Evolutionary conservation across 371 early-diverging fungal genomes (phyloP).

Genomic region (Gilbertella persicaria): DNA sequence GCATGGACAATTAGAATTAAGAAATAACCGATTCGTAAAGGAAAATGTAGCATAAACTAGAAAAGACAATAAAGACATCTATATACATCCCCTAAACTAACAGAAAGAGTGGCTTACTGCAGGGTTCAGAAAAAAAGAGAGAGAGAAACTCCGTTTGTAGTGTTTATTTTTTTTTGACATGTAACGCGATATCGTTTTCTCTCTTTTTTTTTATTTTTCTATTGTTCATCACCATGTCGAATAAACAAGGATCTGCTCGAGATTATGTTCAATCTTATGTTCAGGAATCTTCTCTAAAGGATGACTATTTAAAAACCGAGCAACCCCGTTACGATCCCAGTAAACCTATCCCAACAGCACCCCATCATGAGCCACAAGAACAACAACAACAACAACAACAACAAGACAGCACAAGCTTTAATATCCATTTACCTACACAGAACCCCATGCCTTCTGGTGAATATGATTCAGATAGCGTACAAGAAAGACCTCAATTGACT

Average conservation of each 20-base stretch:
- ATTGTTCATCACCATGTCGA: slow-evolving; percentile 17
- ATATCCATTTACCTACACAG: slow-evolving; percentile 26
- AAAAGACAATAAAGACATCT: too few species aligned
- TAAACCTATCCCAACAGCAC: slow-evolving; percentile 23
- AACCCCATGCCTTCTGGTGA: slow-evolving; percentile 23
- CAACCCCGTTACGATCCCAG: slow-evolving; percentile 46
- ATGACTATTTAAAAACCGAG: slow-evolving; percentile 32
- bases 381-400: background rate
- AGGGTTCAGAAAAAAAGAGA: too few species aligned
- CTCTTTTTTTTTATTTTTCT: background rate
- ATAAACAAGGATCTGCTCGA: slow-evolving; percentile 29
- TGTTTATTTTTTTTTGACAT: background rate
- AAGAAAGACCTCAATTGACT: slow-evolving; percentile 8
- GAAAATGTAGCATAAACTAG: slow-evolving; percentile 1
- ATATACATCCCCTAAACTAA: too few species aligned
- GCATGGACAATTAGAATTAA: slow-evolving; percentile 48
- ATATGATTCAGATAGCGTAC: background rate
- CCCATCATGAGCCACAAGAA: slow-evolving; percentile 11
- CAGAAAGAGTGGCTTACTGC: too few species aligned
- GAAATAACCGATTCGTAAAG: slow-evolving; percentile 45
- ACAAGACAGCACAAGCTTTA: slow-evolving; percentile 12
- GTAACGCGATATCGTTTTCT: too few species aligned
- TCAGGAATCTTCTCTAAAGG: slow-evolving; percentile 24
- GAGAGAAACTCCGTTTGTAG: background rate
- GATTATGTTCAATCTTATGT: slow-evolving; percentile 48